These are phyloP conservation scores for Nothophaeocryptopus gaeumannii DNA, from an alignment of 2,329 filamentous ascomycete species.

Conservation along the genomic window DNA sequence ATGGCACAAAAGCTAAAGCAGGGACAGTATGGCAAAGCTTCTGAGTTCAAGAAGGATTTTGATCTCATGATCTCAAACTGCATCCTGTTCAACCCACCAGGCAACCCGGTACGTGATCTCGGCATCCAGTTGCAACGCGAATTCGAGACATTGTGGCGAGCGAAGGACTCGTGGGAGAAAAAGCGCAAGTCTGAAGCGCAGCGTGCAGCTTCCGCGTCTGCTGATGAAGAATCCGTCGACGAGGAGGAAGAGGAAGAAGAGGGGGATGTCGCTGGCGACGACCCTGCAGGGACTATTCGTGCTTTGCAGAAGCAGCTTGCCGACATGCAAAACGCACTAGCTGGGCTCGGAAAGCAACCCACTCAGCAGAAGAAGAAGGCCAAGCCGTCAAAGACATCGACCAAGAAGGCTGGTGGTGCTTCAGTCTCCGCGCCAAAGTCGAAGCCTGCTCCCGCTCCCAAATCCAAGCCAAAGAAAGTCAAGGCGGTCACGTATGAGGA, in stretches of 20 bases:
- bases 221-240: constrained; percentile 68
- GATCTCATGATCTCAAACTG: constrained; percentile 85
- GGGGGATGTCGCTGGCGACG: constrained; percentile 42
- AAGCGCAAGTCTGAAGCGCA: constrained; percentile 67
- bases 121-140: constrained; percentile 71
- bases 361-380: constrained; percentile 41
- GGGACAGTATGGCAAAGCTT: constrained; percentile 75
- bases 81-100: constrained; percentile 82
- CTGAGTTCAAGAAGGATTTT: constrained; percentile 83
- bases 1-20: constrained; percentile 72
- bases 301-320: constrained; percentile 67
- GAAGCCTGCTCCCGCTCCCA: constrained; percentile 33
- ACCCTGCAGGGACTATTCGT: constrained; percentile 56
- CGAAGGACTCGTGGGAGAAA: constrained; percentile 78
- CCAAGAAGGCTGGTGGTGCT: constrained; percentile 16
- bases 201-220: constrained; percentile 62
- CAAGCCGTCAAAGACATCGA: constrained; percentile 25
- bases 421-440: constrained; percentile 37
- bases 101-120: constrained; percentile 68
- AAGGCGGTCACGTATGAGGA: constrained; percentile 71
- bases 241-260: constrained; percentile 60
- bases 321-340: constrained; percentile 45
- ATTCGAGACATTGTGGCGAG: constrained; percentile 72
- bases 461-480: constrained; percentile 56
- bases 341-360: constrained; percentile 46